phyloP scores from a whole-genome alignment of 108 stramenopile species.

The Nitzschia inconspicua region DNA sequence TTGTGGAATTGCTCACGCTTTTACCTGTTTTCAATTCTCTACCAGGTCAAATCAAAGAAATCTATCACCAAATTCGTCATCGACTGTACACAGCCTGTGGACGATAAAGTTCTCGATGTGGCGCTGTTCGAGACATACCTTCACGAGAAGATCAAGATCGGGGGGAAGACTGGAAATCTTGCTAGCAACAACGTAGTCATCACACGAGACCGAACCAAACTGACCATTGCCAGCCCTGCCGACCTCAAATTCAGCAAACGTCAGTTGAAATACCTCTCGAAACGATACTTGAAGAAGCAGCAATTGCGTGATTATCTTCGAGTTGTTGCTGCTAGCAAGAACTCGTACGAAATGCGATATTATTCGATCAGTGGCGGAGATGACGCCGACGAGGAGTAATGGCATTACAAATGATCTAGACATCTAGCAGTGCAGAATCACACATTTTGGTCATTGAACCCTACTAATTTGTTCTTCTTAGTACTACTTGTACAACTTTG shows the following conservation, averaged over 20 bases:
- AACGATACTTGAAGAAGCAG: conserved; percentile 99
- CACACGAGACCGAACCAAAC: conserved; percentile 86
- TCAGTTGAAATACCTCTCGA: conserved; percentile 98
- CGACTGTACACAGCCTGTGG: conserved; percentile 96
- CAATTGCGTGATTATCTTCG: conserved; percentile 97
- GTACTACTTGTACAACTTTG: neutral
- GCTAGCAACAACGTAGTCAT: conserved; percentile 82
- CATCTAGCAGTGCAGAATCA: too few species aligned
- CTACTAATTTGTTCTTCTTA: neutral
- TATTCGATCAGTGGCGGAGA: conserved; percentile 74
- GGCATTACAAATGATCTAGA: too few species aligned
- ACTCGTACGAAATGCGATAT: conserved; percentile 88
- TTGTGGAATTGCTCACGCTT: neutral
- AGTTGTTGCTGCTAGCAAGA: conserved; percentile 94
- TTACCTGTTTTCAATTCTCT: neutral
- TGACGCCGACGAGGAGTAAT: conserved; percentile 71
- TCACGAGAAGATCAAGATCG: conserved; percentile 95
- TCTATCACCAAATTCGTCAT: conserved; percentile 91
- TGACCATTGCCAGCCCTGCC: conserved; percentile 84
- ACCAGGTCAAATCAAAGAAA: conserved; percentile 91
- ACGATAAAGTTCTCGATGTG: conserved; percentile 97
- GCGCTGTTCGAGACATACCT: conserved; percentile 98
- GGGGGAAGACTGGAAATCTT: conserved; percentile 73
- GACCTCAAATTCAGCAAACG: conserved; percentile 94
- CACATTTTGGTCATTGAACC: too few species aligned